Conservation (phyloP, 1,139 yeast genomes). For the Diutina catenulata region DNA sequence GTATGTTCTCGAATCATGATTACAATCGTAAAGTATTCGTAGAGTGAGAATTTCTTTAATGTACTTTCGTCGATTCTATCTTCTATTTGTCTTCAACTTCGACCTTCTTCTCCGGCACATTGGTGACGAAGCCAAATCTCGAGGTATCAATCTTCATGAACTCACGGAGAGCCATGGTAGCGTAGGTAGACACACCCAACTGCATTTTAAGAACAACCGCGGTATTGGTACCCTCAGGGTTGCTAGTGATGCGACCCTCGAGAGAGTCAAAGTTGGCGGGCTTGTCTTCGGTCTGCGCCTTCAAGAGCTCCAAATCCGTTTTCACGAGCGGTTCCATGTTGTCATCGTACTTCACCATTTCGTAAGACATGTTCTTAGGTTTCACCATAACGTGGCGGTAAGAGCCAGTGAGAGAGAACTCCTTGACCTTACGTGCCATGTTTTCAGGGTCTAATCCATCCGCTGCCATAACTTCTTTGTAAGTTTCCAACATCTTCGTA, state of each 20-base stretch:
- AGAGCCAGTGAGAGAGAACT: constrained; percentile 85
- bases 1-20: no score
- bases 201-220: constrained; percentile 73
- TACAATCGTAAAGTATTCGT: no score
- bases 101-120: background rate
- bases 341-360: constrained; percentile 45
- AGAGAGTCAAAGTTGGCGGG: no score
- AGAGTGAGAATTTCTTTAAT: no score
- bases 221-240: constrained; percentile 26
- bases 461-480: constrained; percentile 60
- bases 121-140: background rate
- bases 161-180: constrained; percentile 96
- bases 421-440: constrained; percentile 78
- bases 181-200: constrained; percentile 82
- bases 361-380: constrained; percentile 56
- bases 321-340: constrained; percentile 61
- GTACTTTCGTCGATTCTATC: no score
- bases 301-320: constrained; percentile 69
- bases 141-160: constrained; percentile 42
- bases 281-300: constrained; percentile 24
- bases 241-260: constrained; percentile 21
- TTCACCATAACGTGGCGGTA: constrained; percentile 68
- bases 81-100: background rate
- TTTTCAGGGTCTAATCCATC: constrained; percentile 77
- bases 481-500: constrained; percentile 45